A percentile compares a stretch with the other conserved stretches of the same genome.
phyloP scores from a whole-genome alignment of 371 early-diverging fungal species.

The Mycotypha africana region DNA sequence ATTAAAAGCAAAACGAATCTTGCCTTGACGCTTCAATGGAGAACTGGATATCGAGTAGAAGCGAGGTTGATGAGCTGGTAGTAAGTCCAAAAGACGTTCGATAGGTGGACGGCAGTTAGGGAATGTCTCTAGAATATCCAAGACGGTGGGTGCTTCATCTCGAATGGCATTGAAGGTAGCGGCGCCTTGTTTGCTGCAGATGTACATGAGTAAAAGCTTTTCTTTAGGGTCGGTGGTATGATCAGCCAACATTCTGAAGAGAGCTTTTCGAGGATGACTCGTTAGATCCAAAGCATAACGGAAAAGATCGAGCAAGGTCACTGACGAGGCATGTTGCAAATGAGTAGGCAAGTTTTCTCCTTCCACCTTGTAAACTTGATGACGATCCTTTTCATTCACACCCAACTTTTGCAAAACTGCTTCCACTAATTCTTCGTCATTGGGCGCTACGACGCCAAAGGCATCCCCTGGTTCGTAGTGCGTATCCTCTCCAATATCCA shows the following conservation, averaged over 20 bases:
- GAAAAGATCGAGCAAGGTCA: slow-evolving; percentile 58
- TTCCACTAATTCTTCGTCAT: slow-evolving; percentile 54
- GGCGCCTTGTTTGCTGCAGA: slow-evolving; percentile 77
- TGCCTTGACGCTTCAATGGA: slow-evolving; percentile 42
- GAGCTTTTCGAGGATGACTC: slow-evolving; percentile 68
- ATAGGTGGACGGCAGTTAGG: slow-evolving; percentile 61
- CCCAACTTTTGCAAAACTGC: slow-evolving; percentile 45
- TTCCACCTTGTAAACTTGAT: slow-evolving; percentile 28
- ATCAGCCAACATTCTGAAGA: slow-evolving; percentile 80
- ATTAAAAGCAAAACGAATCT: slow-evolving; percentile 78
- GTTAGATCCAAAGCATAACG: slow-evolving; percentile 71
- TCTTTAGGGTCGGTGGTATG: slow-evolving; percentile 59
- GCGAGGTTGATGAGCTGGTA: slow-evolving; percentile 80
- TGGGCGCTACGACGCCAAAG: slow-evolving; percentile 80
- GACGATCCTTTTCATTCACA: slow-evolving; percentile 23
- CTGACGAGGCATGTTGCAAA: slow-evolving; percentile 41
- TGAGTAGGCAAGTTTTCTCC: slow-evolving; percentile 59
- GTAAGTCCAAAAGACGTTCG: slow-evolving; percentile 65
- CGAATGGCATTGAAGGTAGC: slow-evolving; percentile 62
- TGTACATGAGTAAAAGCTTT: slow-evolving; percentile 63
- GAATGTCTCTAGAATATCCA: slow-evolving; percentile 77
- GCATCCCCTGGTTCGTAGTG: slow-evolving; percentile 80
- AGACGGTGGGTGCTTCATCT: slow-evolving; percentile 60
- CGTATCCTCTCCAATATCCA: slow-evolving; percentile 55
- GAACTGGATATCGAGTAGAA: slow-evolving; percentile 83